phyloP scores from a whole-genome alignment of 73 alveolate species.

The Tetrahymena thermophila region DNA sequence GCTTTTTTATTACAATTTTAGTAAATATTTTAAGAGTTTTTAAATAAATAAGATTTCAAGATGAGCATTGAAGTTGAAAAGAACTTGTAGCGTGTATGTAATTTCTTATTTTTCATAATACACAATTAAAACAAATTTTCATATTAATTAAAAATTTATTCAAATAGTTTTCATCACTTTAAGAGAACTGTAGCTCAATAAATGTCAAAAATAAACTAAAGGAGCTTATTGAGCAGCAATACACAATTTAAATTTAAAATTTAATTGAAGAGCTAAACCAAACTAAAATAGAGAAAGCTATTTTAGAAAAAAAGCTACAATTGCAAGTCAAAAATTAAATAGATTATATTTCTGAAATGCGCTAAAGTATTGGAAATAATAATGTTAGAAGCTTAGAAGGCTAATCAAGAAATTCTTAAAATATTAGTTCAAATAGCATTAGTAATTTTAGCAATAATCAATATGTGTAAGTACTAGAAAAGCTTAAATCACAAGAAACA shows the following conservation, averaged over 20 bases:
- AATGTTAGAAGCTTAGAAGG: background rate
- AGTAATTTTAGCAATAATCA: background rate
- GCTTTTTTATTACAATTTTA: too few species aligned
- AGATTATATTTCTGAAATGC: background rate
- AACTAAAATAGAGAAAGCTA: background rate
- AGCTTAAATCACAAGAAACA: background rate
- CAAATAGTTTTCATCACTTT: background rate
- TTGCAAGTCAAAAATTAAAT: background rate
- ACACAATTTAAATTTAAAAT: background rate
- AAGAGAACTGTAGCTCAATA: background rate
- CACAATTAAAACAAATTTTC: background rate
- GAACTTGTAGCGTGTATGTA: background rate
- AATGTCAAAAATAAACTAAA: background rate
- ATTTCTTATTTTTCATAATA: background rate
- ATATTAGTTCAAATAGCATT: background rate
- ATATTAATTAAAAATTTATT: background rate
- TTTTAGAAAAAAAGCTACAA: background rate
- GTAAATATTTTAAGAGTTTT: background rate
- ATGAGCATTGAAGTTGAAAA: background rate
- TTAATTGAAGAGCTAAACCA: background rate
- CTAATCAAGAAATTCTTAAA: background rate
- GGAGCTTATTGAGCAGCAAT: background rate
- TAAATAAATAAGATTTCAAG: background rate
- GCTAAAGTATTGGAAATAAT: background rate
- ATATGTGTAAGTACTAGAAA: background rate